Conservation (phyloP, 2,329 filamentous ascomycete genomes). For the Aphanocladium album region DNA sequence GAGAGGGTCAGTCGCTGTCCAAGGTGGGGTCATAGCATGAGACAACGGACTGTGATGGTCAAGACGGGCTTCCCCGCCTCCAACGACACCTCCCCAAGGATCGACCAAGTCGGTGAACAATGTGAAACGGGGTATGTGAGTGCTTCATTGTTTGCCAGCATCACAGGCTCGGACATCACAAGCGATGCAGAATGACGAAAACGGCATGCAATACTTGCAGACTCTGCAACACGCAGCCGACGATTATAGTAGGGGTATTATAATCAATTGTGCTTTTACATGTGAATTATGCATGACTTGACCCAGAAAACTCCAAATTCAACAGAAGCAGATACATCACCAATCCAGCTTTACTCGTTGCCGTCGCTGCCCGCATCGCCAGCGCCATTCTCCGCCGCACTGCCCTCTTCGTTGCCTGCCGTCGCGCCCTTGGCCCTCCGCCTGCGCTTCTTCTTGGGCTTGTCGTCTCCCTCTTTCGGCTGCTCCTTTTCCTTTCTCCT, state of each 20-base stretch:
- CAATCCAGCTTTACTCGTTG: slow-evolving; percentile 18
- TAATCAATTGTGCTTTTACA: neutral
- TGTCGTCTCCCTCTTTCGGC: slow-evolving; percentile 19
- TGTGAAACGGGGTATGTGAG: neutral
- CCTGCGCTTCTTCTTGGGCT: slow-evolving; percentile 33
- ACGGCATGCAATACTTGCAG: neutral
- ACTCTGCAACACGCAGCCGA: too few species aligned
- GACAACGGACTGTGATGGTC: neutral
- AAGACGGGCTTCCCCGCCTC: neutral
- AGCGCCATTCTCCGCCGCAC: slow-evolving; percentile 24
- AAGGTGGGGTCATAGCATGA: neutral
- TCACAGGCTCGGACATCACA: too few species aligned
- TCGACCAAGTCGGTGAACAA: neutral
- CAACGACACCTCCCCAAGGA: neutral
- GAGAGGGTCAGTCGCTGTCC: neutral
- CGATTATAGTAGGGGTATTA: neutral
- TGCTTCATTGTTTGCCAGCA: too few species aligned
- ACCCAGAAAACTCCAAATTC: neutral
- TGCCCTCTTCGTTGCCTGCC: slow-evolving; percentile 16
- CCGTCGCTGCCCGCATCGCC: slow-evolving; percentile 22
- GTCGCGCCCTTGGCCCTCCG: slow-evolving; percentile 27
- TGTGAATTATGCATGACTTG: neutral
- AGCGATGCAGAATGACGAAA: too few species aligned
- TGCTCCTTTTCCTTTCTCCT: slow-evolving; percentile 19
- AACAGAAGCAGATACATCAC: neutral